phyloP scores from a whole-genome alignment of 768 basidiomycete species.

The Cubamyces lactineus region DNA sequence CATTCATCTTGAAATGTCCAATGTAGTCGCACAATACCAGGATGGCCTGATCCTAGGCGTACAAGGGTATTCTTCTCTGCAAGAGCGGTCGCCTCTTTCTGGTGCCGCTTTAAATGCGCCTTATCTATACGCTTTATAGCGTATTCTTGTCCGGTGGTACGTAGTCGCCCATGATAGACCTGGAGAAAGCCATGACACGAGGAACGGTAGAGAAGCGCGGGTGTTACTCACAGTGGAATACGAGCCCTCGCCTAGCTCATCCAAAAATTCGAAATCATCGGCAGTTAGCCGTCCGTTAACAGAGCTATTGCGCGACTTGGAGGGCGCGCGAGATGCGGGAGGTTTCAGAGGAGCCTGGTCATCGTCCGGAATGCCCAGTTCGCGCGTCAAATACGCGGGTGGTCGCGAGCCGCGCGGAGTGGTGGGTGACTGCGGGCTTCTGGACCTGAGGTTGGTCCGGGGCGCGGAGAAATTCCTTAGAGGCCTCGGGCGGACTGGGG shows the following conservation, averaged over 20 bases:
- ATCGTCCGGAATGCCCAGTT: slow-evolving; percentile 49
- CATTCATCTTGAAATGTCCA: slow-evolving; percentile 87
- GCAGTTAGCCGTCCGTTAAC: slow-evolving; percentile 48
- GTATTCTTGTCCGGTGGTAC: slow-evolving; percentile 62
- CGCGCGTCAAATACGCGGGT: slow-evolving; percentile 62
- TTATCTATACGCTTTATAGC: slow-evolving; percentile 87
- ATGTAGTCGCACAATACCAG: slow-evolving; percentile 79
- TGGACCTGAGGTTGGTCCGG: slow-evolving; percentile 42
- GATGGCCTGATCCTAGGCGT: slow-evolving; percentile 65
- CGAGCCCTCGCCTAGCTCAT: slow-evolving; percentile 79
- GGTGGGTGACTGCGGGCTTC: slow-evolving; percentile 51
- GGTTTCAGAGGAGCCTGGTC: slow-evolving; percentile 27
- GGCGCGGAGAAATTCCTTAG: slow-evolving; percentile 68
- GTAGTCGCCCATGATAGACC: slow-evolving; percentile 61
- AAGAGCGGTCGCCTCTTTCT: slow-evolving; percentile 76
- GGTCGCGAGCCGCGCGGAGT: slow-evolving; percentile 42
- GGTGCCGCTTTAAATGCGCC: slow-evolving; percentile 75
- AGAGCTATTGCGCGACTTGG: slow-evolving; percentile 49
- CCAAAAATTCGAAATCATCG: slow-evolving; percentile 74
- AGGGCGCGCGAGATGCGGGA: slow-evolving; percentile 35
- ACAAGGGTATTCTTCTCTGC: slow-evolving; percentile 82
- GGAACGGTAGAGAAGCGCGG: background rate
- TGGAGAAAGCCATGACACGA: slow-evolving; percentile 29
- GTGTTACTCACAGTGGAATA: slow-evolving; percentile 70
- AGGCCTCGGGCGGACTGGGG: slow-evolving; percentile 53